A percentile compares a stretch with the other conserved stretches of the same genome.
These are phyloP conservation scores for Mycena vulgaris DNA, from an alignment of 768 basidiomycete species.

Conservation along the genomic window DNA sequence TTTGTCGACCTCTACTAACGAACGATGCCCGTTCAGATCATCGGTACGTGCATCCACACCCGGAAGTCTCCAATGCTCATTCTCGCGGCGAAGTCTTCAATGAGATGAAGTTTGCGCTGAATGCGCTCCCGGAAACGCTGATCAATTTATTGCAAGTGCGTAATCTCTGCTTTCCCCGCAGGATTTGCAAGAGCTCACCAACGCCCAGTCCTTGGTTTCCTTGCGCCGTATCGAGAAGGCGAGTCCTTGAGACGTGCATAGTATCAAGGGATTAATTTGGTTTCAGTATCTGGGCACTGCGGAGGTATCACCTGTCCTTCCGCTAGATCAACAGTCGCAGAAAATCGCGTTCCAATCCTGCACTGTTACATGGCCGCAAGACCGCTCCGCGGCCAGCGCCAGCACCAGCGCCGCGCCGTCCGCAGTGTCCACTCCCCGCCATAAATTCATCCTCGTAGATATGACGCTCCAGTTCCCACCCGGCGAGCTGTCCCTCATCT, in stretches of 20 bases:
- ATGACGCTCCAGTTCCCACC: conserved; percentile 83
- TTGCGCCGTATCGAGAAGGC: conserved; percentile 89
- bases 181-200: not conserved
- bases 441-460: conserved; percentile 88
- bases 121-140: conserved; percentile 91
- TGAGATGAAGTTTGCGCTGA: conserved; percentile 91
- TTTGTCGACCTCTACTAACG: not conserved
- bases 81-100: conserved; percentile 71
- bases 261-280: not conserved
- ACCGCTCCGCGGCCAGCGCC: conserved; percentile 65
- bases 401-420: conserved; percentile 61
- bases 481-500: conserved; percentile 86
- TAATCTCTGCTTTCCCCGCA: not conserved
- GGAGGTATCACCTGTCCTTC: conserved; percentile 78
- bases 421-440: conserved; percentile 77
- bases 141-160: conserved; percentile 89
- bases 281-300: conserved; percentile 74
- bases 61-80: not conserved
- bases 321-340: conserved; percentile 69
- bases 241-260: not conserved
- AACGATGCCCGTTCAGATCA: conserved; percentile 50
- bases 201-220: conserved; percentile 79
- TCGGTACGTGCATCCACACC: conserved; percentile 52
- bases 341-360: conserved; percentile 86
- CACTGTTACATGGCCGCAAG: conserved; percentile 93